A percentile compares a stretch with the other conserved stretches of the same genome.
Evolutionary conservation across 2,329 filamentous ascomycete species (phyloP).

Genomic region (Hawksworthiomyces lignivorus): DNA sequence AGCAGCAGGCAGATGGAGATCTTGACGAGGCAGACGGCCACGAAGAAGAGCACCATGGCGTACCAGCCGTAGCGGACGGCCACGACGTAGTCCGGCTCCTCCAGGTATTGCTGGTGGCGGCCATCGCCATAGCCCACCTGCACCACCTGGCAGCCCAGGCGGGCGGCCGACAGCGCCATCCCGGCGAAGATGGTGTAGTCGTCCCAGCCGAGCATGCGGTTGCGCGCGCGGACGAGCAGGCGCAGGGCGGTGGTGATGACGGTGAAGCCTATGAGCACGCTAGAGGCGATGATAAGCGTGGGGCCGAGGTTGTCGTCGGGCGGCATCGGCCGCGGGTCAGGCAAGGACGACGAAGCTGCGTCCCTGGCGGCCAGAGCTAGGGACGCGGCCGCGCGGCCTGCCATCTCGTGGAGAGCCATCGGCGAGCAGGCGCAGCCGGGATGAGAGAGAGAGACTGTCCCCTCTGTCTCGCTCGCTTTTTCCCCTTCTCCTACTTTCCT

Average conservation of each 20-base stretch:
- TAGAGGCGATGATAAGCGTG: slow-evolving; percentile 24
- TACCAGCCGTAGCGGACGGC: slow-evolving; percentile 30
- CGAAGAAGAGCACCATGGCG: slow-evolving; percentile 33
- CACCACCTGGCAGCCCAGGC: slow-evolving; percentile 26
- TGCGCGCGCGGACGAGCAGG: slow-evolving; percentile 22
- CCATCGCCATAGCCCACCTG: slow-evolving; percentile 30
- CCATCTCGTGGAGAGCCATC: too few species aligned
- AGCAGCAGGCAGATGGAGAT: slow-evolving; percentile 34
- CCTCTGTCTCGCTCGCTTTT: too few species aligned
- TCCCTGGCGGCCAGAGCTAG: too few species aligned
- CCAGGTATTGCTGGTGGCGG: slow-evolving; percentile 19
- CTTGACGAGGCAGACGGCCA: slow-evolving; percentile 31
- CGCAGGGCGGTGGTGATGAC: slow-evolving; percentile 25
- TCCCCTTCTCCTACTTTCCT: too few species aligned
- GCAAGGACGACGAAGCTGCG: too few species aligned
- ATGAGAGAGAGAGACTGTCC: too few species aligned
- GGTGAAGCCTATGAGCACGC: slow-evolving; percentile 24
- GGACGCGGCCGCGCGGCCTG: too few species aligned
- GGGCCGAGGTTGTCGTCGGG: slow-evolving; percentile 27
- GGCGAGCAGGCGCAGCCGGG: too few species aligned
- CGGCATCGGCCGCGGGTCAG: slow-evolving; percentile 20
- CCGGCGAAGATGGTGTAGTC: slow-evolving; percentile 28
- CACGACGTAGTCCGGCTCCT: not conserved
- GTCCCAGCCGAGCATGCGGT: slow-evolving; percentile 28
- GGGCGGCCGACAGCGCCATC: slow-evolving; percentile 22